phyloP scores from a whole-genome alignment of 495 filamentous ascomycete species.

The Cudoniella acicularis region DNA sequence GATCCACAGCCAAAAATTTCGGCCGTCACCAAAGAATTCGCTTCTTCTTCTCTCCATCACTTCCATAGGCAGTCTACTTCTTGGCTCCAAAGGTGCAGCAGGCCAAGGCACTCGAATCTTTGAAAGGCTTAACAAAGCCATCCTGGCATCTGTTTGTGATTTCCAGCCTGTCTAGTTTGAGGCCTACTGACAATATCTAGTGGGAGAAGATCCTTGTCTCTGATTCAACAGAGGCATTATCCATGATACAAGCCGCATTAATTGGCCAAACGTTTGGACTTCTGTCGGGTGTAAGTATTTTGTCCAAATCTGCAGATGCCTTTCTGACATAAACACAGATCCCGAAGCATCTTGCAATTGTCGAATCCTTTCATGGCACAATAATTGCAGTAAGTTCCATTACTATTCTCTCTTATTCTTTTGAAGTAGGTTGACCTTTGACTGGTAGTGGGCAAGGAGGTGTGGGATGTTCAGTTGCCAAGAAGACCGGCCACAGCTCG shows the following conservation, averaged over 20 bases:
- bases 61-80: slow-evolving; percentile 35
- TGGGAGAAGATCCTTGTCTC: background rate
- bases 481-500: background rate
- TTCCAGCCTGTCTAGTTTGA: too few species aligned
- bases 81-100: slow-evolving; percentile 27
- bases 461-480: slow-evolving; percentile 8
- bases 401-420: background rate
- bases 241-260: slow-evolving; percentile 20
- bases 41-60: slow-evolving; percentile 33
- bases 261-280: slow-evolving; percentile 24
- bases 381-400: slow-evolving; percentile 20
- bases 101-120: slow-evolving; percentile 30
- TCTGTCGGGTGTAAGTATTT: slow-evolving; percentile 18
- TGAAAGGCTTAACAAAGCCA: slow-evolving; percentile 34
- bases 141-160: slow-evolving; percentile 35
- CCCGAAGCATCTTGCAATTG: slow-evolving; percentile 19
- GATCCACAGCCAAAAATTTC: slow-evolving; percentile 31
- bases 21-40: slow-evolving; percentile 28
- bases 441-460: slow-evolving; percentile 19
- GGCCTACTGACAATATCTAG: too few species aligned
- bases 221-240: background rate
- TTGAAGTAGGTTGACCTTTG: too few species aligned
- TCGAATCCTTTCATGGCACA: slow-evolving; percentile 22
- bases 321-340: too few species aligned
- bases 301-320: too few species aligned